Evolutionary conservation across 2,329 filamentous ascomycete species (phyloP).

Genomic region (Alternaria dauci): DNA sequence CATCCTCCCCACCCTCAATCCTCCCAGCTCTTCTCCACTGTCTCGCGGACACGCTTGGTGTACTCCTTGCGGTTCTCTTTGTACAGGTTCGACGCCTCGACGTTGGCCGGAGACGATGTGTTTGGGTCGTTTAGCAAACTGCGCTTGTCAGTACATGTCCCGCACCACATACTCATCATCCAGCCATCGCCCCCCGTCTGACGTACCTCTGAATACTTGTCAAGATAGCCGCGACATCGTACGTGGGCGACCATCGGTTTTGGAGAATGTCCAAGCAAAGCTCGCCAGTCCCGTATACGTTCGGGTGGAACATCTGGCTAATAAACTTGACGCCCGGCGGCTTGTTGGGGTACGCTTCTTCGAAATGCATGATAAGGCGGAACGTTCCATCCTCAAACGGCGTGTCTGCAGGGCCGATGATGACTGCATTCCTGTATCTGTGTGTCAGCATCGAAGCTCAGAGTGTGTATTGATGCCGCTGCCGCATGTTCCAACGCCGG

Average conservation of each 20-base stretch:
- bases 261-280: constrained; percentile 96
- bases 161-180: not conserved
- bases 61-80: constrained; percentile 98
- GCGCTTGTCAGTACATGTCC: constrained; percentile 26
- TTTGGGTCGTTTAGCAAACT: constrained; percentile 98
- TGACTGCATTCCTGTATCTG: constrained; percentile 86
- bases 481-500: not conserved
- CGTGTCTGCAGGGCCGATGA: constrained; percentile 95
- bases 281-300: constrained; percentile 97
- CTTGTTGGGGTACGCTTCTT: constrained; percentile 98
- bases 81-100: constrained; percentile 97
- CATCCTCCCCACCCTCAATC: constrained; percentile 62
- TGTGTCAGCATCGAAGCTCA: constrained; percentile 35
- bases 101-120: constrained; percentile 96
- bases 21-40: constrained; percentile 99
- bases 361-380: constrained; percentile 97
- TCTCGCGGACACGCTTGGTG: constrained; percentile 91
- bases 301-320: constrained; percentile 98
- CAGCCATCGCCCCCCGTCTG: not conserved
- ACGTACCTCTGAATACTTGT: constrained; percentile 94
- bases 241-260: constrained; percentile 98
- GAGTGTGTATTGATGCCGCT: not conserved
- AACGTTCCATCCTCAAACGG: constrained; percentile 99
- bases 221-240: constrained; percentile 95
- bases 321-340: constrained; percentile 98